Base-by-base conservation (phyloP, 805 yeast species). In the Kregervanrija fluxuum region DNA sequence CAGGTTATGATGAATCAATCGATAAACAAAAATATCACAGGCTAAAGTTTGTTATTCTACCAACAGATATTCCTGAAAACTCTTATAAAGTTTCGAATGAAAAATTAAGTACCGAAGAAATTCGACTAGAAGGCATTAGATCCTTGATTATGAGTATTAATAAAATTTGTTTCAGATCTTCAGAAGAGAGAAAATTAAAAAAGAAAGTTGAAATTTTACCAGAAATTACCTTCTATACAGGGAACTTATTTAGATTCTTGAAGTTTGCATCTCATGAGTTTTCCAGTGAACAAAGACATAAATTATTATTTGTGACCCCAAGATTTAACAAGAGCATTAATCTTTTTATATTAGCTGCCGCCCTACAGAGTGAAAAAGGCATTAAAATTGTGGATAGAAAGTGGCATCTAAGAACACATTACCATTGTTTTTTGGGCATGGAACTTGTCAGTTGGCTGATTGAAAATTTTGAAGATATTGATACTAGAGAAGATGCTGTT, bases 81-180 rank as follows among this genome's bases (percentile, higher is more conserved):
- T 69, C 72, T 46, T 65, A 50, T 64, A 59, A 58, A 9, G 42
- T 62, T 6, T 58, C 58, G 1, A 75, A 73, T 49, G 96, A 87
- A 53, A 71, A 73, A 22, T 67, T 90, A 41, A 75, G 79, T 0
- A 80, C 83, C 3, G 99, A 91, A 58, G 98, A 91, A 62, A 75
- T 85, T n/a, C 67, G 95, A 45, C 74, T 91, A n/a, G 98, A 91
- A 60, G 99, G 98, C 0, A 67, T 91, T 15, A 69, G 91, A 38
- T 78, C 80, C 38, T 65, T 86, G 48, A 82, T 82, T 46, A 69
- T 78, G 1, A 63, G 76, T 30, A 74, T 89, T 11, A 81, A 82
- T 50, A 73, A 80, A 49, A 75, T 82, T 2, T 68, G 73, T 38
- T 74, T 74, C 51, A 65, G 65, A 41, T 62, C 79, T 0, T 61